phyloP scores from a whole-genome alignment of 345 rosid genomes.

The Aquilaria malaccensis region DNA sequence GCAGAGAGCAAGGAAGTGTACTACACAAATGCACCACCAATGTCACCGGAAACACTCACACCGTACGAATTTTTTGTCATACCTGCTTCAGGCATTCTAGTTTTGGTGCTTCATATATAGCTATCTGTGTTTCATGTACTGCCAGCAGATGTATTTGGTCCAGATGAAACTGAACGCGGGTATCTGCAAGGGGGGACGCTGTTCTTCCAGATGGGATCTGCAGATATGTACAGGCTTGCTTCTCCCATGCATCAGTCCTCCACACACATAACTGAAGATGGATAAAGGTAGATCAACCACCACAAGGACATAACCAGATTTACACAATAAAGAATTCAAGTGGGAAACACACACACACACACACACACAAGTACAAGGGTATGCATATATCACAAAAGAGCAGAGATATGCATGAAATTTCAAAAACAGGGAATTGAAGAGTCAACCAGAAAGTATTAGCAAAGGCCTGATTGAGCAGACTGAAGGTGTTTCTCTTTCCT shows the following conservation, averaged over 20 bases:
- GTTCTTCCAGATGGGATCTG: constrained; percentile 40
- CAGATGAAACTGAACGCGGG: constrained; percentile 70
- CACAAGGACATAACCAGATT: too few species aligned
- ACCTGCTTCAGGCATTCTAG: constrained; percentile 69
- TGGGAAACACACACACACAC: too few species aligned
- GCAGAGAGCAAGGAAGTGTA: neutral
- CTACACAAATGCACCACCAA: neutral
- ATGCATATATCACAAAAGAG: too few species aligned
- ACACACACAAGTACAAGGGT: too few species aligned
- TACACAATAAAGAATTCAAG: too few species aligned
- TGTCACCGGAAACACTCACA: neutral
- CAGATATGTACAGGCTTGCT: constrained; percentile 48
- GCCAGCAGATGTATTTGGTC: constrained; percentile 64
- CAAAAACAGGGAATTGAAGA: too few species aligned
- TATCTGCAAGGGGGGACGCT: constrained; percentile 52
- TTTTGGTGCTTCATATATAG: constrained; percentile 65
- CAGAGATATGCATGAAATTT: too few species aligned
- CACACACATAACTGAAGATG: constrained; percentile 63
- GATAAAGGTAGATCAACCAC: neutral
- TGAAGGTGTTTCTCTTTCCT: too few species aligned
- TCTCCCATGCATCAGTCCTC: constrained; percentile 78
- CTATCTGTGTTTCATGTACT: constrained; percentile 76
- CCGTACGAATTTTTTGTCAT: neutral
- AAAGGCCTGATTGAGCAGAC: too few species aligned
- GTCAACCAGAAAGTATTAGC: too few species aligned